Conservation (phyloP, 176 grass and related monocot species). For the Pontederia paniculata region DNA sequence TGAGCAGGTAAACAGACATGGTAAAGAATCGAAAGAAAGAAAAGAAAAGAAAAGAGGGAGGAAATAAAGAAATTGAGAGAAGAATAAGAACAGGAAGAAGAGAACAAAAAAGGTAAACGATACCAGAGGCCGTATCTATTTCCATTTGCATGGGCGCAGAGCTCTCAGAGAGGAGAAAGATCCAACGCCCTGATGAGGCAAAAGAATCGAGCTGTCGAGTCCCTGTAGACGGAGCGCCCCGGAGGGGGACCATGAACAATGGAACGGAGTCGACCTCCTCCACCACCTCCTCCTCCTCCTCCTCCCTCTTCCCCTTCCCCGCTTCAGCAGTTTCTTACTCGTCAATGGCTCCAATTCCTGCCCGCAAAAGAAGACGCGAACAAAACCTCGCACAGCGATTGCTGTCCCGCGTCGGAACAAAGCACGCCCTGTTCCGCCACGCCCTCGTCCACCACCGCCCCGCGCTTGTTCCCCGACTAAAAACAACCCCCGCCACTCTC, state of each 20-base stretch:
- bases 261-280: no score
- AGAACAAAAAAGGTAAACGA: neutral
- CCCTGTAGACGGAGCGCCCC: neutral
- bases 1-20: neutral
- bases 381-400: neutral
- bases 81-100: neutral
- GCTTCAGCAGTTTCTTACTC: no score
- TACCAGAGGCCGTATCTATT: neutral
- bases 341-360: no score
- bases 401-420: neutral
- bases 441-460: neutral
- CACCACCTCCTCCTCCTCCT: neutral
- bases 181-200: neutral
- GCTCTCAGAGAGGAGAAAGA: conserved; percentile 1
- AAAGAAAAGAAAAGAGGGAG: neutral
- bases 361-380: neutral
- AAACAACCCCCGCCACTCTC: neutral
- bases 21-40: neutral
- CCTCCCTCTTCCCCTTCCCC: neutral
- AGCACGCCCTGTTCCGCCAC: neutral
- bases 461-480: neutral
- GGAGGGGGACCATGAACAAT: no score
- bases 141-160: conserved; percentile 6
- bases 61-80: conserved; percentile 1
- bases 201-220: conserved; percentile 11